A percentile compares a stretch with the other conserved stretches of the same genome.
phyloP scores from a whole-genome alignment of 1,139 yeast genomes.

The Hemisphaericaspora xylanilytica region DNA sequence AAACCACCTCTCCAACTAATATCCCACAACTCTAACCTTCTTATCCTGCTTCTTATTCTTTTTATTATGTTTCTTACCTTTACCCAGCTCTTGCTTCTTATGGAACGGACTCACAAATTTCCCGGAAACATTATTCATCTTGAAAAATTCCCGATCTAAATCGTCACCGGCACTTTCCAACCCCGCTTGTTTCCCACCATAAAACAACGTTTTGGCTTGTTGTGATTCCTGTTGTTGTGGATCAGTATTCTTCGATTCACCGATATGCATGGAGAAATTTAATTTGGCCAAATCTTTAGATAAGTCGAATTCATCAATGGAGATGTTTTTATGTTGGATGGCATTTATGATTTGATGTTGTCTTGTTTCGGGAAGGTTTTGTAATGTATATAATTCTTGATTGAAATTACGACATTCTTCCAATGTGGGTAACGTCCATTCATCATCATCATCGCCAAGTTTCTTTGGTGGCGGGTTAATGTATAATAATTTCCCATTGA shows the following conservation, averaged over 20 bases:
- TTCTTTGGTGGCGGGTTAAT: conserved; percentile 83
- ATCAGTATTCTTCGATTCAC: conserved; percentile 22
- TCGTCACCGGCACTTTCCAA: conserved; percentile 75
- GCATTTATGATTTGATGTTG: conserved; percentile 67
- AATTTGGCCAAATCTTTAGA: conserved; percentile 67
- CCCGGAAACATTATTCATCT: conserved; percentile 62
- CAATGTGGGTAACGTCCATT: conserved; percentile 36
- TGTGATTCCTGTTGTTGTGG: too few relatives aligned
- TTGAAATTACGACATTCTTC: conserved; percentile 66
- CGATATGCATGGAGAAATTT: conserved; percentile 76
- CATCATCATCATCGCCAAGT: conserved; percentile 32
- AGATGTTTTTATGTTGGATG: conserved; percentile 52
- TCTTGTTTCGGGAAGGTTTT: conserved; percentile 68
- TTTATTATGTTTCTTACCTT: conserved; percentile 73
- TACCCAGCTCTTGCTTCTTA: conserved; percentile 33
- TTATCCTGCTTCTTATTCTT: conserved; percentile 67
- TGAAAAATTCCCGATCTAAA: conserved; percentile 81
- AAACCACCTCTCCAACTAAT: too few relatives aligned
- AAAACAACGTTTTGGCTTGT: conserved; percentile 48
- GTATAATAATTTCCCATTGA: conserved; percentile 82
- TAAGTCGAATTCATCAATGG: conserved; percentile 55
- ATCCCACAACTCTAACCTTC: conserved; percentile 43
- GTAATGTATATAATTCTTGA: conserved; percentile 63
- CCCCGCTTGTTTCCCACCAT: conserved; percentile 82
- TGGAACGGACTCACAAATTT: conserved; percentile 73